Conservation (phyloP, 2,329 filamentous ascomycete genomes). For the Sporothrix phasma region DNA sequence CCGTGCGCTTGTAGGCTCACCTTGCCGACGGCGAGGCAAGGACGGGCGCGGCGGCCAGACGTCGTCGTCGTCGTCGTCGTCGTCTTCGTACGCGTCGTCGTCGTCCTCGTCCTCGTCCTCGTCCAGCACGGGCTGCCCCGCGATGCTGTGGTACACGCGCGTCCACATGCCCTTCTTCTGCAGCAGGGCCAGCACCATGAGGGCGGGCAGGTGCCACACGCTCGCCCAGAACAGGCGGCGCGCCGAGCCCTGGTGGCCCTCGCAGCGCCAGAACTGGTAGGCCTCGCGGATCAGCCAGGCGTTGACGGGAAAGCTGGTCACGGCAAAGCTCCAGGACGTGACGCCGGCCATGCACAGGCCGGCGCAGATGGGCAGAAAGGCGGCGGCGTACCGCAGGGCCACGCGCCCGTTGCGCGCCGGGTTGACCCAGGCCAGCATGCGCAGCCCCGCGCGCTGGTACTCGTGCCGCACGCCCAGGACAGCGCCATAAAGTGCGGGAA, state of each 20-base stretch:
- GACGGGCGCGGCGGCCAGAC: not conserved
- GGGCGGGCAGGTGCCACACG: constrained; percentile 86
- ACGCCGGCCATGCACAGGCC: constrained; percentile 69
- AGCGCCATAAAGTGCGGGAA: constrained; percentile 97
- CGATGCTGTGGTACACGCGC: constrained; percentile 62
- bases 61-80: constrained; percentile 41
- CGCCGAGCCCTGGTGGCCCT: constrained; percentile 71
- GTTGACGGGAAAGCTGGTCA: constrained; percentile 73
- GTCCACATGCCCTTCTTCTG: constrained; percentile 93
- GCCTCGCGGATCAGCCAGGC: constrained; percentile 76
- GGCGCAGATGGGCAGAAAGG: constrained; percentile 78
- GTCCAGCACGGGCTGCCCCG: constrained; percentile 48
- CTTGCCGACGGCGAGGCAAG: not conserved
- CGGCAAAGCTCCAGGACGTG: constrained; percentile 76
- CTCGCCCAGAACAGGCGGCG: constrained; percentile 91
- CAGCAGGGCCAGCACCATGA: constrained; percentile 80
- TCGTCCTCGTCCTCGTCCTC: constrained; percentile 43
- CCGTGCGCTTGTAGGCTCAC: too few species aligned
- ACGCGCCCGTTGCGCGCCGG: constrained; percentile 78
- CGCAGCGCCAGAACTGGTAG: constrained; percentile 65
- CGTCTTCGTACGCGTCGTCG: constrained; percentile 42
- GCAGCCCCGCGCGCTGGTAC: constrained; percentile 61
- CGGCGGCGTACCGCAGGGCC: constrained; percentile 73
- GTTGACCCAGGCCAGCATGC: constrained; percentile 79
- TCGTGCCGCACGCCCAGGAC: constrained; percentile 84